phyloP scores from a whole-genome alignment of 108 stramenopile genomes.

The Cyclotella distinguenda region DNA sequence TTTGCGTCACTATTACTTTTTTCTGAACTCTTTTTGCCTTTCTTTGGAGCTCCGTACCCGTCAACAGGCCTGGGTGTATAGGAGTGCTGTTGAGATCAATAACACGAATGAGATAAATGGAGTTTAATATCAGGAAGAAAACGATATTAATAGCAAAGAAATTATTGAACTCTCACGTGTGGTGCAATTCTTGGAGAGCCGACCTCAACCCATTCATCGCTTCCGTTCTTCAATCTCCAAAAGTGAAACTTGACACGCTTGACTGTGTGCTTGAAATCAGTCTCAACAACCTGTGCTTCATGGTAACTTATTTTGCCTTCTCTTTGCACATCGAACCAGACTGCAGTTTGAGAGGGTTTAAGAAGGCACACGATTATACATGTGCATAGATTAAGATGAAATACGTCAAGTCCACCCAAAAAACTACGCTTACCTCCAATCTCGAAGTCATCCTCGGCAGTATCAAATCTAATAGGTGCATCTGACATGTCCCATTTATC shows the following conservation, averaged over 20 bases:
- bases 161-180: conserved; percentile 39
- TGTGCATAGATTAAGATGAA: background rate
- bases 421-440: conserved; percentile 35
- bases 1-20: background rate
- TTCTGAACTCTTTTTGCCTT: conserved; percentile 7
- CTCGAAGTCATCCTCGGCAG: conserved; percentile 37
- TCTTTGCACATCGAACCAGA: conserved; percentile 79
- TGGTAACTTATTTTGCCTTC: conserved; percentile 55
- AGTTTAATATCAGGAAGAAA: no score
- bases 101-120: background rate
- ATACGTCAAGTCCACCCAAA: background rate
- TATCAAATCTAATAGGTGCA: conserved; percentile 41
- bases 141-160: background rate
- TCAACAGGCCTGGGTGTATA: conserved; percentile 38
- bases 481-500: conserved; percentile 82
- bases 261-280: conserved; percentile 51
- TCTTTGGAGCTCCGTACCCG: conserved; percentile 28
- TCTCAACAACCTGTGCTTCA: conserved; percentile 64
- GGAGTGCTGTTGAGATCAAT: conserved; percentile 22
- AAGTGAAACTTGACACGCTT: conserved; percentile 78
- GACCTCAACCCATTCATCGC: conserved; percentile 75
- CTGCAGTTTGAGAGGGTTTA: conserved; percentile 35
- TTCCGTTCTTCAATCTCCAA: conserved; percentile 42
- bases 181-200: conserved; percentile 69
- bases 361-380: no score